Percentiles rank a stretch among this genome's conserved stretches.
phyloP scores from a whole-genome alignment of 257 asterid genomes.

The Forsythia viridissima region DNA sequence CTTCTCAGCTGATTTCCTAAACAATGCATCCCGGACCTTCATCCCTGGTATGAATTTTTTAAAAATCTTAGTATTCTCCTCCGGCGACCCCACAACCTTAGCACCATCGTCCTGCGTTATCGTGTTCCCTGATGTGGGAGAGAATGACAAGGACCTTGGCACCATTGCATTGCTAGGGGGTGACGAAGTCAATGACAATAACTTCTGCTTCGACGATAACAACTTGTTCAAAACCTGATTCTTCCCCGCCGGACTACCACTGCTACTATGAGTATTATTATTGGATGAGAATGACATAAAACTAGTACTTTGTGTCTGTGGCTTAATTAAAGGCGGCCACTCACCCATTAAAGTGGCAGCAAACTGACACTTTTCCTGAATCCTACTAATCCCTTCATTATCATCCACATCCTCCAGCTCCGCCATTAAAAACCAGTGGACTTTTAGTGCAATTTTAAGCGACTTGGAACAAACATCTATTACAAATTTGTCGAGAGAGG shows the following conservation, averaged over 20 bases:
- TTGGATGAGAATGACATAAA: conserved; percentile 39
- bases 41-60: conserved; percentile 81
- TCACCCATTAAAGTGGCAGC: conserved; percentile 95
- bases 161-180: conserved; percentile 52
- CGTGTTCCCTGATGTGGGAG: conserved; percentile 57
- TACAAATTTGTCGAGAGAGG: conserved; percentile 87
- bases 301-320: conserved; percentile 42
- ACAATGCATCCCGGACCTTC: conserved; percentile 74
- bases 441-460: conserved; percentile 78
- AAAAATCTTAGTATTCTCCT: conserved; percentile 72
- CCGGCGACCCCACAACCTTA: conserved; percentile 52
- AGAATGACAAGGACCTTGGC: conserved; percentile 49
- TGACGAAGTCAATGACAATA: conserved; percentile 69
- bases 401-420: conserved; percentile 94
- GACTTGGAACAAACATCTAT: conserved; percentile 81
- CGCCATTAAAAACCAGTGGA: conserved; percentile 92
- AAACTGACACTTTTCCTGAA: conserved; percentile 94
- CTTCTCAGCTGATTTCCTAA: conserved; percentile 77
- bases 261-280: conserved; percentile 31
- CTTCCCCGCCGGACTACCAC: conserved; percentile 61
- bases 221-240: conserved; percentile 72
- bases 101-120: conserved; percentile 53
- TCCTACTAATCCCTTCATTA: conserved; percentile 85
- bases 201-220: conserved; percentile 80
- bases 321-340: conserved; percentile 79